Conservation (phyloP, 768 basidiomycete species). For the Kwoniella newhampshirensis region DNA sequence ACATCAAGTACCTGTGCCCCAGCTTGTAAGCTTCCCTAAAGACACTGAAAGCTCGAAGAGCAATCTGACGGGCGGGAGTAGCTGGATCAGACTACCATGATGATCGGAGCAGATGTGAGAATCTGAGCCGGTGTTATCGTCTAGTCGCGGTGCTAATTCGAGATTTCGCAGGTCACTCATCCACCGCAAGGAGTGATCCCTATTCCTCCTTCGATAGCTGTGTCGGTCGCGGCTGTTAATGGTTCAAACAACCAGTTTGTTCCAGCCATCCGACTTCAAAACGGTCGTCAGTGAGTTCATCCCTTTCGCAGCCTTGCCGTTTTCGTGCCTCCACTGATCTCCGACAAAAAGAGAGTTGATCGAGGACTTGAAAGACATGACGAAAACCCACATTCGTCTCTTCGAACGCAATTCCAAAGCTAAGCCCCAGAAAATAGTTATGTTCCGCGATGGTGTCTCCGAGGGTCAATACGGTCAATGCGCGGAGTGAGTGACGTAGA, state of each 20-base stretch:
- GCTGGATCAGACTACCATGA: conserved; percentile 37
- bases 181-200: conserved; percentile 25
- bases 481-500: conserved; percentile 28
- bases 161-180: conserved; percentile 30
- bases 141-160: too few relatives aligned
- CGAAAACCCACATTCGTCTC: conserved; percentile 31
- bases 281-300: conserved; percentile 42
- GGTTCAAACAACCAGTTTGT: conserved; percentile 32
- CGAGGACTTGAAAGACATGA: conserved; percentile 43
- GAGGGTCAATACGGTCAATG: conserved; percentile 50
- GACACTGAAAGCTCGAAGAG: neutral
- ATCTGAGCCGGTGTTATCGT: too few relatives aligned
- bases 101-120: conserved; percentile 44
- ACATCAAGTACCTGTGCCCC: conserved; percentile 27
- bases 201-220: conserved; percentile 40
- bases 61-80: neutral
- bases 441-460: conserved; percentile 52
- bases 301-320: too few relatives aligned
- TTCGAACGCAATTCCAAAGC: conserved; percentile 40
- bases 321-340: neutral
- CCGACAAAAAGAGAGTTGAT: conserved; percentile 50
- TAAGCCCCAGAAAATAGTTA: conserved; percentile 41
- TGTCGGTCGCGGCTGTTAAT: conserved; percentile 33
- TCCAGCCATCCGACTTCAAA: conserved; percentile 44
- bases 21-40: neutral